Evolutionary conservation across 495 filamentous ascomycete species (phyloP), one percentile per base, ranked within the genome.

Genomic region (Penicillium antarcticum): DNA sequence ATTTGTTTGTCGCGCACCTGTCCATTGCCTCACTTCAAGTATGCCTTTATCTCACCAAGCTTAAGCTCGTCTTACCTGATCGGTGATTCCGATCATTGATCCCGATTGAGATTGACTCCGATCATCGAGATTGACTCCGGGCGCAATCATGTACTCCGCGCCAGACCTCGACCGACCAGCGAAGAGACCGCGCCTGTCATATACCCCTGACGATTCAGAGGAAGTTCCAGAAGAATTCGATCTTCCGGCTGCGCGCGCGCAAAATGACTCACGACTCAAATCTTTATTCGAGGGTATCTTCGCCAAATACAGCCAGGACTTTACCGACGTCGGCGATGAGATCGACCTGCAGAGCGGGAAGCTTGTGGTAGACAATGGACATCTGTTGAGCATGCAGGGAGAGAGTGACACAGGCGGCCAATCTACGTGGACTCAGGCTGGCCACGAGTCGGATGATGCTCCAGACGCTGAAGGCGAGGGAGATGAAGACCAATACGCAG

Each of bases 281-380:
- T 85, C 82, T 10, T 79, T 83, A 2, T 95, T 94, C 57, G 91
- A 96, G 60, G 63, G 74, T 38, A 96, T 98, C 33, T 96, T 96
- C 60, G 80, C 83, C 24, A 96, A 94, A 67, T 98, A 96, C 64
- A 82, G 77, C 17, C 81, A 79, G 57, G 87, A 96, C 67, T 96
- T 95, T 60, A 81, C 80, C 4, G 88, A 83, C 23, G 74, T 90
- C 24, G 90, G 84, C 13, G 91, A 94, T 59, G 88, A 91, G 68
- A 87, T 95, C 56, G 87, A 94, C 69, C 67, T 90, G 18, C 69
- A 74, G 48, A 94, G 87, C 0, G 89, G 88, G 17, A 72, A 87
- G 38, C 84, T 98, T 23, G 77, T 92, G 12, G 85, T 96, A 29
- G 77, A 97, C 65, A 92, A 95, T 76, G 92, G 94, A 3, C 92